Evolutionary conservation across 1,284 basidiomycete species (phyloP).

Genomic region (Xerocomus amazonicus): DNA sequence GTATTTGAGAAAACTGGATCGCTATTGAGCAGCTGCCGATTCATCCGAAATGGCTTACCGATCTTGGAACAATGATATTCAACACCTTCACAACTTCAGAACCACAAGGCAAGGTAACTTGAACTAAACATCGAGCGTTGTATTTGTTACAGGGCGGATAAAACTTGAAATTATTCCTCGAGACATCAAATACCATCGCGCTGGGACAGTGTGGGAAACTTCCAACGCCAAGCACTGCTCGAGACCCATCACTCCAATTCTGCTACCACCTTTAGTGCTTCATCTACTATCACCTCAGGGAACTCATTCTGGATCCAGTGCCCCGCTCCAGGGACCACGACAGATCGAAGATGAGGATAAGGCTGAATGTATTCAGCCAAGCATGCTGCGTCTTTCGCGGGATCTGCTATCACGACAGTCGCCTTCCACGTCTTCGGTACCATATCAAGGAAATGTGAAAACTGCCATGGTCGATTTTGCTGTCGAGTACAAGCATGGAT

Average conservation of each 20-base stretch:
- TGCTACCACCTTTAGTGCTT: constrained; percentile 19
- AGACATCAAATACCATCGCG: no score
- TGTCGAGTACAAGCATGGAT: constrained; percentile 1
- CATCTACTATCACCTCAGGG: constrained; percentile 23
- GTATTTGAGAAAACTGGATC: no score
- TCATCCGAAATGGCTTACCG: no score
- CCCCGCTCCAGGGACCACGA: constrained; percentile 15
- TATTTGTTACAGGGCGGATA: no score
- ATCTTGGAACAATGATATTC: no score
- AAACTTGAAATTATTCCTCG: no score
- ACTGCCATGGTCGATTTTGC: constrained; percentile 22
- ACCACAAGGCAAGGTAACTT: no score
- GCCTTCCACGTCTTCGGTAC: constrained; percentile 16
- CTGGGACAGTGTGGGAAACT: no score
- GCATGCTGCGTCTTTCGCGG: constrained; percentile 1
- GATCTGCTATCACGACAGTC: constrained; percentile 22
- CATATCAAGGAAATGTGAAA: constrained; percentile 10
- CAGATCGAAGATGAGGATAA: constrained; percentile 15
- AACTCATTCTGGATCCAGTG: constrained; percentile 30
- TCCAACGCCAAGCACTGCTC: no score
- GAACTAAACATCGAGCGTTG: no score
- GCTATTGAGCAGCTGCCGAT: no score
- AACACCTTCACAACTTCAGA: no score
- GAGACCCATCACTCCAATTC: not conserved
- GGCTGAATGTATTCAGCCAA: constrained; percentile 9